Base-by-base conservation (phyloP, 2,329 filamentous ascomycete genomes). In the Pestalotiopsis sp. region DNA sequence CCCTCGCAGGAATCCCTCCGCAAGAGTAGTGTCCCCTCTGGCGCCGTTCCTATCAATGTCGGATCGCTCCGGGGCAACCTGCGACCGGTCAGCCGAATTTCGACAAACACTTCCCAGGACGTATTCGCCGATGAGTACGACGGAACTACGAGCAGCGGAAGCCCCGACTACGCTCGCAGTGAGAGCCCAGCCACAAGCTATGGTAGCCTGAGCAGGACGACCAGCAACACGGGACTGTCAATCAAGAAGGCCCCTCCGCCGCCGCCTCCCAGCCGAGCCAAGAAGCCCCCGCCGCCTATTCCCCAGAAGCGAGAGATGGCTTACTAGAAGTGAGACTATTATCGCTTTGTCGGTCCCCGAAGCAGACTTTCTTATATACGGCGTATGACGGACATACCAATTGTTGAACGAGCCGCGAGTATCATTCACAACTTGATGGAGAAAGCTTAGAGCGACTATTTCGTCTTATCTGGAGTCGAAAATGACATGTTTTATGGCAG, bases 171-270 rank as follows among this genome's bases (percentile, higher is more conserved):
- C 23, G 83, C 86, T 61, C 83, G 84, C 67, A 85, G 84, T 73
- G 80, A 86, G 68, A 89, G 86, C 72, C 87, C 87, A 0, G 84
- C 86, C 2, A 89, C 87, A 1, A 89, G 86, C 76, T 84, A 86
- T 68, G 86, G 84, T 69, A 88, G 86, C 75, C 74, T 87, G 61
- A 87, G 81, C 72, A 81, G 84, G 61, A 86, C 81, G 67, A 78
- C 83, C 11, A 83, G 81, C 71, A 80, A 81, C 68, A 77, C 65
- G 17, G 76, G 73, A 49, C 75, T 69, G 58, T 72, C 74, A 23
- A 61, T 75, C 11, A 79, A 80, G 74, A 84, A 84, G 69, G 81
- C 79, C 0, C 83, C 83, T 4, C 84, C 83, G 7, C 84, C 84
- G 57, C 83, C 83, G 13, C 84, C 84, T 23, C 83, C 83, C 3